A percentile compares a stretch with the other conserved stretches of the same genome.
phyloP scores from a whole-genome alignment of 306 rosid species.

The Psophocarpus tetragonolobus region DNA sequence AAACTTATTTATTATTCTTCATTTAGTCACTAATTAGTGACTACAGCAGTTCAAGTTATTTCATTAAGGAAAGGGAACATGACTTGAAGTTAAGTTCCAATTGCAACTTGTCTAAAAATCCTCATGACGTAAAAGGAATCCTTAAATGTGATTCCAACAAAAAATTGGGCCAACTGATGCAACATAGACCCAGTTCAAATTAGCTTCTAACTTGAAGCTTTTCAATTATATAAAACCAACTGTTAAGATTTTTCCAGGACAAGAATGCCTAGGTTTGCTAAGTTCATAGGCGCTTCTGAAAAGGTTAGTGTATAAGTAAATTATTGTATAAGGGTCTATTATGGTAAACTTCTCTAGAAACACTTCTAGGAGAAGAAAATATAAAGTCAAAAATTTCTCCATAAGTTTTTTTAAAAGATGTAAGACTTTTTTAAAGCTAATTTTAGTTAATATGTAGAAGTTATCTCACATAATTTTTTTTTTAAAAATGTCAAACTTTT shows the following conservation, averaged over 20 bases:
- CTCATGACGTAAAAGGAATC: slow-evolving; percentile 1
- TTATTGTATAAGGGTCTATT: too few species aligned
- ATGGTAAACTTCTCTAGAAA: too few species aligned
- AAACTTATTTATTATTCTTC: background rate
- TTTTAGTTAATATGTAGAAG: too few species aligned
- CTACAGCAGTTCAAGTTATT: background rate
- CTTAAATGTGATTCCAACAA: slow-evolving; percentile 9
- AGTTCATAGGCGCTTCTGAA: background rate
- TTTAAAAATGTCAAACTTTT: too few species aligned
- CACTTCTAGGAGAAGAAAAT: too few species aligned
- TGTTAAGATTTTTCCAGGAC: background rate
- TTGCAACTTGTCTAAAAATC: background rate
- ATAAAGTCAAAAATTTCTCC: too few species aligned
- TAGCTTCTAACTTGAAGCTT: background rate
- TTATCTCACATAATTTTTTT: too few species aligned
- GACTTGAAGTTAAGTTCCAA: slow-evolving; percentile 19
- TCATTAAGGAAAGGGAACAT: background rate
- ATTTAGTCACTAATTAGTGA: background rate
- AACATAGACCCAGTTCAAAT: background rate
- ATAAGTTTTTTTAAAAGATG: too few species aligned
- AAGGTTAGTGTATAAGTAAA: background rate
- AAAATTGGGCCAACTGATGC: background rate
- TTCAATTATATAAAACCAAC: background rate
- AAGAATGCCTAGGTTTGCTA: background rate
- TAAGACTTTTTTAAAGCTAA: too few species aligned